These are phyloP conservation scores for Agarophyton chilense DNA, from an alignment of 23 red algal genomes.

Conservation along the genomic window DNA sequence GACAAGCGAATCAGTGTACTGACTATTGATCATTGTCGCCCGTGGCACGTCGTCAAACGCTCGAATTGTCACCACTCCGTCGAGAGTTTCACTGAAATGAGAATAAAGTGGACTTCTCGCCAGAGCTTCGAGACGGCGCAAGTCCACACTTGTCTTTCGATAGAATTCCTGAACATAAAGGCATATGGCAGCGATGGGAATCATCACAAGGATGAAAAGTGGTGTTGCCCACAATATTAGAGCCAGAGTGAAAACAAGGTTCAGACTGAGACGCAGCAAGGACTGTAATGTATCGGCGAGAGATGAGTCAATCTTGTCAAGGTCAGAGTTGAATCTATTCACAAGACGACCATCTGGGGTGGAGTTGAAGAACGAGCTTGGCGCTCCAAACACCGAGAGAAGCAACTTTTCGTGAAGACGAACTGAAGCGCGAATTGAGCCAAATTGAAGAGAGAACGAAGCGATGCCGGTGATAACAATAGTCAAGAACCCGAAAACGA, in stretches of 20 bases:
- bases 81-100: constrained; percentile 85
- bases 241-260: constrained; percentile 36
- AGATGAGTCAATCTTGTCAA: constrained; percentile 77
- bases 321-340: constrained; percentile 87
- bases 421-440: constrained; percentile 74
- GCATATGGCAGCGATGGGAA: constrained; percentile 62
- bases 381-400: constrained; percentile 79
- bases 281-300: constrained; percentile 53
- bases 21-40: constrained; percentile 33
- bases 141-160: constrained; percentile 80
- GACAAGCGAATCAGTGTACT: constrained; percentile 66
- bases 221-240: constrained; percentile 75
- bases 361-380: constrained; percentile 84
- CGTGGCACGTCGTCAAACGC: constrained; percentile 76
- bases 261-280: constrained; percentile 32
- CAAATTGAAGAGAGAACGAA: constrained; percentile 55
- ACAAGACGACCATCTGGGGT: constrained; percentile 87
- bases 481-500: constrained; percentile 30
- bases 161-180: constrained; percentile 84
- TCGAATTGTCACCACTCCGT: constrained; percentile 88
- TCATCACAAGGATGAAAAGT: constrained; percentile 63
- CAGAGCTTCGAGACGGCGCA: constrained; percentile 83
- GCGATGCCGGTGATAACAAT: constrained; percentile 8
- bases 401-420: constrained; percentile 76
- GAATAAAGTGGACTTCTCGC: constrained; percentile 80